These are phyloP conservation scores for Thalassiosira livingstoniorum DNA, from an alignment of 352 stramenopile species.

Conservation along the genomic window DNA sequence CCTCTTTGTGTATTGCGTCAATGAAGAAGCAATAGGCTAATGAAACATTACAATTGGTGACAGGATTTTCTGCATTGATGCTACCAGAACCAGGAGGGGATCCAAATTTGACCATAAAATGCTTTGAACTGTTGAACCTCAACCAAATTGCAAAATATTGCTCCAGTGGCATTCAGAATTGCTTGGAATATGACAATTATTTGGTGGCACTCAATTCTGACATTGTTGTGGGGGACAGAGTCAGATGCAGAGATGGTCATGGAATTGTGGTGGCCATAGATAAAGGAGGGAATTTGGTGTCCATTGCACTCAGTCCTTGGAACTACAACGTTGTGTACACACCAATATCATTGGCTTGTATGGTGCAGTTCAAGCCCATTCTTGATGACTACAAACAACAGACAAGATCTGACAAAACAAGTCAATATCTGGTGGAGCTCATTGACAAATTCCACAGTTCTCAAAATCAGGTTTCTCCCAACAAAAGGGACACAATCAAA, in stretches of 20 bases:
- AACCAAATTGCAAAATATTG: conserved; percentile 11
- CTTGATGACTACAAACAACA: background rate
- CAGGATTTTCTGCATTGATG: background rate
- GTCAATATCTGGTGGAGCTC: background rate
- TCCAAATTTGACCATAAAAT: background rate
- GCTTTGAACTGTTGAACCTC: background rate
- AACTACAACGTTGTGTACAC: background rate
- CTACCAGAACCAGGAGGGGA: background rate
- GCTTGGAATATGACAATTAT: background rate
- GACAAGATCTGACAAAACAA: background rate
- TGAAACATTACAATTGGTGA: background rate
- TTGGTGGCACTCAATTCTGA: background rate
- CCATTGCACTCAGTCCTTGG: background rate
- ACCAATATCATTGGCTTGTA: background rate
- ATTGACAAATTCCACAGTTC: background rate
- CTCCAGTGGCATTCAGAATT: background rate
- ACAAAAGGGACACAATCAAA: conserved; percentile 11
- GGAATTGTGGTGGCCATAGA: background rate
- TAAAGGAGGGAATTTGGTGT: background rate
- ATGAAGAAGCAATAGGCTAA: background rate
- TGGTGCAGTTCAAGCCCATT: background rate
- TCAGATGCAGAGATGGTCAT: background rate
- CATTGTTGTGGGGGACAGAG: conserved; percentile 1
- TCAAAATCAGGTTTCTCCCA: background rate
- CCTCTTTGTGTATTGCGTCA: background rate